Evolutionary conservation across 1,139 yeast species (phyloP), one percentile per base, ranked within the genome.

Genomic region (Lodderomyces oxycetoniae): DNA sequence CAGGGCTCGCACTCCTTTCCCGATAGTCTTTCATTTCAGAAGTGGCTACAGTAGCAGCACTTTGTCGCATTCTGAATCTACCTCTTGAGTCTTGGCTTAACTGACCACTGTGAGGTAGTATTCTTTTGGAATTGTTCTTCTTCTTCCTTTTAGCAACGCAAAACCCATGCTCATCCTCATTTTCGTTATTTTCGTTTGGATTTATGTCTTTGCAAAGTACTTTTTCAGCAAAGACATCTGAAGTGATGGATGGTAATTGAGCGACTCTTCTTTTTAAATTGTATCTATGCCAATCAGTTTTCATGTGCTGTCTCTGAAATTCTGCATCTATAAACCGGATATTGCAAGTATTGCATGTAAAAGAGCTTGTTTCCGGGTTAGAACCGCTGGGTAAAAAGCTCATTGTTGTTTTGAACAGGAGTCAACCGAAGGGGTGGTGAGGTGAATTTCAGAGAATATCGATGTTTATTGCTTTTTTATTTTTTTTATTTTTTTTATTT

Each of bases 201-300:
- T 50, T 47, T 13, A 45, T 40, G 21, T 46, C 26, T 16, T 21
- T 25, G 10, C 30, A 21, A 40, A 67, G 53, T 38, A 84, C 74
- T 53, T 86, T 84, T 50, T 84, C 91, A 2, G 91, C 88, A 64
- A 86, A 87, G 7, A 79, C 67, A 39, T 85, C 88, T 1, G 95
- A 81, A 14, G 80, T 64, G 32, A 91, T 81, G 3, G 95, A 80
- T 2, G 89, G 81, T 44, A 91, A 63, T 31, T 77, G 75, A 3
- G 96, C 96, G 26, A 91, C 95, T 50, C 95, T 71, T 58, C 98
- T 74, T 59, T 91, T 91, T 53, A 91, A 71, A 53, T 91, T 89
- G 57, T 86, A 91, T 45, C 95, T 71, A 52, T 88, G 96, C 96
- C 96, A 89, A 42, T 89, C 96, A 1, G 95, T 80, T 55, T 86